Evolutionary conservation across 2,329 filamentous ascomycete genomes (phyloP), one percentile per base, ranked within the genome.

Genomic region (Pseudogymnoascus sp.): DNA sequence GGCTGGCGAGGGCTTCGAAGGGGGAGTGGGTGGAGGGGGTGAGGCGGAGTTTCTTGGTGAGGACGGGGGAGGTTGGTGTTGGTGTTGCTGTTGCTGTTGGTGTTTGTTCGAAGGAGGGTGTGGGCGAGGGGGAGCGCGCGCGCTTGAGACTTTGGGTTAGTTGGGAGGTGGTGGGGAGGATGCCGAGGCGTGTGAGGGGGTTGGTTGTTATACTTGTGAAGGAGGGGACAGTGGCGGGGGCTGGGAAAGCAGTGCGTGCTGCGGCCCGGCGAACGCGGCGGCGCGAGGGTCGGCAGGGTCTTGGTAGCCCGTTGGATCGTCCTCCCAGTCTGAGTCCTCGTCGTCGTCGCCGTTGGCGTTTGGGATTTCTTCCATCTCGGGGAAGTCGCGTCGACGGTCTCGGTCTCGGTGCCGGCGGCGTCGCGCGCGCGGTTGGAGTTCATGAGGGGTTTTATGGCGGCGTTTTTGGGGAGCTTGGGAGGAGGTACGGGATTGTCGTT

Each of bases 1-100:
- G 76, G 55, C 73, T 73, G 62, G 75, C 77, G 14, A 83, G 63
- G 0, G 73, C 74, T 37, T 73, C 75, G 67, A 84, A 71, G 52
- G 82, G 70, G 66, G 83, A 77, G 59, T 60, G n/a, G 3, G 40
- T 43, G 9, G 40, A 43, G 18, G 40, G 40, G 5, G 40, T 40
- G 7, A 16, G 37, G 2, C 37, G 37, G 14, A n/a, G 37, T 40
- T 40, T 40, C 12, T 40, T 40, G 14, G 37, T 43, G 40, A 5
- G 49, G 14, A n/a, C 16, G 14, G 31, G 49, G 4, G 25, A 28
- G 28, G 45, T n/a, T 14, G 45, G 45, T 14, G 45, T 12, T 33
- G 9, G 9, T 33, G 31, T 11, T 31, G 9, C 18, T 18, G 18
- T 18, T 18, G 18, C 25, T 25, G 25, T 16, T 16, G 16, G 31